Percentiles rank a stretch among this genome's conserved stretches.
Conservation (phyloP, 495 filamentous ascomycete species). For the Penicillium diatomitis region DNA sequence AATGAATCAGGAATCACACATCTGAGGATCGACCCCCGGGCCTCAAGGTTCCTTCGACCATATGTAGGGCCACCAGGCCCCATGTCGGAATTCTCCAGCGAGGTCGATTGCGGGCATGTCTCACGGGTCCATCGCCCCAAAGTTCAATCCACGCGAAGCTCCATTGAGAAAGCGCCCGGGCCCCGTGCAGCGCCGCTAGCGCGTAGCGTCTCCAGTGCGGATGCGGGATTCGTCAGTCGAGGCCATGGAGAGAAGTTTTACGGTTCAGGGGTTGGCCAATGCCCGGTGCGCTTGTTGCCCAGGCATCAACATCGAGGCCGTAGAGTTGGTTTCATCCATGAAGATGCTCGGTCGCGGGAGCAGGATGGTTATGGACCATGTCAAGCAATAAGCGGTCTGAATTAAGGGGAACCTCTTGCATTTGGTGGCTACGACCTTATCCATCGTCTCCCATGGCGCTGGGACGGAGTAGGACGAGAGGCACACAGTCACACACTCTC, state of each 20-base stretch:
- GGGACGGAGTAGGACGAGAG: too few relatives aligned
- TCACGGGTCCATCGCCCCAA: not conserved
- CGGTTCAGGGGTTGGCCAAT: conserved; percentile 4
- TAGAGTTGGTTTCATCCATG: too few relatives aligned
- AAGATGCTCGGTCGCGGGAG: too few relatives aligned
- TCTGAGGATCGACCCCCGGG: too few relatives aligned
- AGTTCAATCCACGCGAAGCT: not conserved
- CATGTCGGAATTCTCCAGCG: not conserved
- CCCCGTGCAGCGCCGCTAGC: conserved; percentile 9
- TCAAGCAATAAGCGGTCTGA: too few relatives aligned
- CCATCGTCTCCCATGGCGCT: too few relatives aligned
- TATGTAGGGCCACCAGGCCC: not conserved
- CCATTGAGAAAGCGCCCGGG: conserved; percentile 2
- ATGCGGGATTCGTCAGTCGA: conserved; percentile 15
- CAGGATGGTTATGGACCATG: too few relatives aligned
- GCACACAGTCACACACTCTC: too few relatives aligned
- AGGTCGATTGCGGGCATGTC: conserved; percentile 3
- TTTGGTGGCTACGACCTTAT: too few relatives aligned
- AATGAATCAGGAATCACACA: too few relatives aligned
- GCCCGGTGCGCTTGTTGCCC: not conserved
- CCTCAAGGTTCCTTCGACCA: too few relatives aligned
- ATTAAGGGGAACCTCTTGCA: too few relatives aligned
- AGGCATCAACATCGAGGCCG: not conserved
- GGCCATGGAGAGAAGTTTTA: conserved; percentile 1
- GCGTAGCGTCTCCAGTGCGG: conserved; percentile 17